phyloP scores from a whole-genome alignment of 345 rosid genomes.

The Eucalyptus globulus region DNA sequence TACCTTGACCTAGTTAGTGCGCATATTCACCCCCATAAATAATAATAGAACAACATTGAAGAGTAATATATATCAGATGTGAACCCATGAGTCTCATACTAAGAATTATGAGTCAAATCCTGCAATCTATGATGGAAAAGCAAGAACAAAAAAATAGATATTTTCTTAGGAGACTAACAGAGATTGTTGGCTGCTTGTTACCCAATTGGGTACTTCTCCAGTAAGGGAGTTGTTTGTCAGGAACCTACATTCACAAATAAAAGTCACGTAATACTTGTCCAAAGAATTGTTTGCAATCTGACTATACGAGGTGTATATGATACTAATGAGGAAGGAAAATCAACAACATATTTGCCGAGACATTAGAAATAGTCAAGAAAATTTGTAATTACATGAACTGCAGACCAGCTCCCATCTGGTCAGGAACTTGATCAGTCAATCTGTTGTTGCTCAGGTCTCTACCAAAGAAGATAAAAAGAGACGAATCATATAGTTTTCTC shows the following conservation, averaged over 20 bases:
- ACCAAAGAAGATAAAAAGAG: not conserved
- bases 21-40: not conserved
- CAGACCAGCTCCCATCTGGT: not conserved
- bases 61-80: not conserved
- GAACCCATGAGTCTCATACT: not conserved
- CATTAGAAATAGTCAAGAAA: not conserved
- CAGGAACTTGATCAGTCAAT: slow-evolving; percentile 46
- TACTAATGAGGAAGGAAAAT: not conserved
- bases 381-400: slow-evolving; percentile 31
- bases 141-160: not conserved
- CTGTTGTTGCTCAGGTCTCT: slow-evolving; percentile 84
- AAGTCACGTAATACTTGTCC: not conserved
- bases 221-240: slow-evolving; percentile 62
- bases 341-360: not conserved
- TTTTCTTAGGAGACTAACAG: slow-evolving; percentile 29
- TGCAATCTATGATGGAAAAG: not conserved
- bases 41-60: not conserved
- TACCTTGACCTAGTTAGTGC: not conserved
- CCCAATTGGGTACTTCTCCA: slow-evolving; percentile 53
- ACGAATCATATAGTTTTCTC: not conserved
- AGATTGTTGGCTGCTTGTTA: not conserved
- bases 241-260: slow-evolving; percentile 27
- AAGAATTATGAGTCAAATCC: not conserved
- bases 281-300: not conserved
- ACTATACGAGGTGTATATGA: not conserved